Evolutionary conservation across 148 eudicot species (phyloP).

Genomic region (Arbutus unedo): DNA sequence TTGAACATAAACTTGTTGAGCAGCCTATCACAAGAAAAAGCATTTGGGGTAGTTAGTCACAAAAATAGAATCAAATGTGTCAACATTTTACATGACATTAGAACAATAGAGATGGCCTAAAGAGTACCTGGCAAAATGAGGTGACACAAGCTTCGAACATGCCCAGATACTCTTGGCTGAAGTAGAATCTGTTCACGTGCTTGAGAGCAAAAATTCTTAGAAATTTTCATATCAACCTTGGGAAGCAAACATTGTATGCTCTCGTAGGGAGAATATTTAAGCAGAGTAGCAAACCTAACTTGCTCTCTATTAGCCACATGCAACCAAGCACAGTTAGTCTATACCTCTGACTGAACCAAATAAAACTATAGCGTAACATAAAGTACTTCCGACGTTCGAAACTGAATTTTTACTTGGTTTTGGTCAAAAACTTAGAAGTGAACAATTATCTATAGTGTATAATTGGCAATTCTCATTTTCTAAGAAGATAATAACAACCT

Average conservation of each 20-base stretch:
- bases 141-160: slow-evolving; percentile 29
- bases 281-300: not conserved
- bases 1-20: slow-evolving; percentile 19
- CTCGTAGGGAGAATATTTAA: not conserved
- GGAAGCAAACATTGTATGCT: not conserved
- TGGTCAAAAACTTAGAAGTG: not conserved
- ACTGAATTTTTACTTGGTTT: not conserved
- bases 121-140: slow-evolving; percentile 30
- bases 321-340: not conserved
- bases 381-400: not conserved
- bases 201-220: no score
- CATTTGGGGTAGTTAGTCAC: slow-evolving; percentile 4
- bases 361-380: not conserved
- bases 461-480: not conserved
- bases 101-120: not conserved
- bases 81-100: not conserved
- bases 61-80: not conserved
- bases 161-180: slow-evolving; percentile 19
- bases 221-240: no score
- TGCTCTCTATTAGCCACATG: not conserved
- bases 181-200: slow-evolving; percentile 20
- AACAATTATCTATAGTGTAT: not conserved
- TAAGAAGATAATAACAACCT: not conserved
- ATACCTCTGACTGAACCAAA: not conserved
- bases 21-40: slow-evolving; percentile 25